phyloP scores from a whole-genome alignment of 257 asterid genomes.

The Fraxinus cuspidata region DNA sequence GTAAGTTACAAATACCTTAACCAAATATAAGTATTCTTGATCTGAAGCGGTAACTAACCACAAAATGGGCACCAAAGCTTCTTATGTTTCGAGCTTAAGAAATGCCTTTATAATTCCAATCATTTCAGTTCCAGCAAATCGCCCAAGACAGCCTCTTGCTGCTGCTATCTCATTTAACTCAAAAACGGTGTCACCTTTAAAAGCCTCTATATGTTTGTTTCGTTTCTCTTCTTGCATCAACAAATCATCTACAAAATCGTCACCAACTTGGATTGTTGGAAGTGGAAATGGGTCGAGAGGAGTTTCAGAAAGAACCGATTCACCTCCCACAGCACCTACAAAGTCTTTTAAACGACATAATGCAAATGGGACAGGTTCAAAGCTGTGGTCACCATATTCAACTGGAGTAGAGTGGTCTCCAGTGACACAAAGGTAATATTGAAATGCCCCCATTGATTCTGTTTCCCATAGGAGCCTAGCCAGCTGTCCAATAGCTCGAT shows the following conservation, averaged over 20 bases:
- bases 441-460: conserved; percentile 67
- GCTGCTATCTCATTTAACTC: conserved; percentile 83
- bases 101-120: conserved; percentile 79
- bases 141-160: conserved; percentile 82
- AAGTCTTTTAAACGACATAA: conserved; percentile 77
- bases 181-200: conserved; percentile 61
- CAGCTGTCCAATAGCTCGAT: conserved; percentile 81
- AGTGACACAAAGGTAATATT: conserved; percentile 73
- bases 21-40: conserved; percentile 3
- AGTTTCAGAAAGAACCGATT: conserved; percentile 50
- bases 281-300: conserved; percentile 84
- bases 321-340: conserved; percentile 79
- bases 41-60: neutral
- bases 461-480: conserved; percentile 83
- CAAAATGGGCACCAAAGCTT: neutral
- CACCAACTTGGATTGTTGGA: conserved; percentile 48
- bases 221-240: conserved; percentile 33
- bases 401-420: conserved; percentile 99
- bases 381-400: conserved; percentile 98
- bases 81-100: conserved; percentile 43
- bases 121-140: conserved; percentile 91
- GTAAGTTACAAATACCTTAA: conserved; percentile 3
- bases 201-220: conserved; percentile 37
- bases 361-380: conserved; percentile 90
- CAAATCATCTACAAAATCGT: conserved; percentile 35